phyloP scores from a whole-genome alignment of 345 rosid species.

The Salix brachista region DNA sequence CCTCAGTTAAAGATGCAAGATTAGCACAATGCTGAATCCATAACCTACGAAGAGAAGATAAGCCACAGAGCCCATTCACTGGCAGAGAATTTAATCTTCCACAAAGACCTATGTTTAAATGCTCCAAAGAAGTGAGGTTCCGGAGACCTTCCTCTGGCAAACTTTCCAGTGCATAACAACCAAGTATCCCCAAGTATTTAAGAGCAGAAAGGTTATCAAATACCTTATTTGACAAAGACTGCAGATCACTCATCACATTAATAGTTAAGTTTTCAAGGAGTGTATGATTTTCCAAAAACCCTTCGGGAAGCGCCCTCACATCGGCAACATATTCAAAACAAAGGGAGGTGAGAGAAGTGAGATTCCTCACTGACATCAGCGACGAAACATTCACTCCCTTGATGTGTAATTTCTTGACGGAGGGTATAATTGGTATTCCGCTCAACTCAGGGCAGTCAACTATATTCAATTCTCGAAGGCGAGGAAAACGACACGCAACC shows the following conservation, averaged over 20 bases:
- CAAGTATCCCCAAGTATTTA: fast-evolving
- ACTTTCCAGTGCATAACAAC: not conserved
- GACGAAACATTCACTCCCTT: fast-evolving
- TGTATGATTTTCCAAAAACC: too few species aligned
- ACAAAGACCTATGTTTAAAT: fast-evolving
- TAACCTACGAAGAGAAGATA: too few species aligned
- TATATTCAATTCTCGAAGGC: not conserved
- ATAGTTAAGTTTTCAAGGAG: not conserved
- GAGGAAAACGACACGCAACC: not conserved
- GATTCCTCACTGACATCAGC: too few species aligned
- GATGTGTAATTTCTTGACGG: fast-evolving
- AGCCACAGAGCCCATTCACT: too few species aligned
- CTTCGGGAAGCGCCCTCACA: too few species aligned
- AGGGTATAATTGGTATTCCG: not conserved
- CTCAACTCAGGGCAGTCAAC: not conserved
- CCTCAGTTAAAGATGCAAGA: not conserved
- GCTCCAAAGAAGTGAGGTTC: not conserved
- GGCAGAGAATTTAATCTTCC: too few species aligned
- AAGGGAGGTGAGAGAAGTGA: too few species aligned
- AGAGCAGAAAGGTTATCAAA: constrained; percentile 4
- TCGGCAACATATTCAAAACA: fast-evolving
- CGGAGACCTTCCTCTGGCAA: constrained; percentile 8
- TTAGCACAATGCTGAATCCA: fast-evolving
- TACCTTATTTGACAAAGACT: constrained; percentile 1
- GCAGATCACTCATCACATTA: not conserved